These are phyloP conservation scores for Dothistroma septosporum DNA, from an alignment of 2,329 filamentous ascomycete species.

Conservation along the genomic window DNA sequence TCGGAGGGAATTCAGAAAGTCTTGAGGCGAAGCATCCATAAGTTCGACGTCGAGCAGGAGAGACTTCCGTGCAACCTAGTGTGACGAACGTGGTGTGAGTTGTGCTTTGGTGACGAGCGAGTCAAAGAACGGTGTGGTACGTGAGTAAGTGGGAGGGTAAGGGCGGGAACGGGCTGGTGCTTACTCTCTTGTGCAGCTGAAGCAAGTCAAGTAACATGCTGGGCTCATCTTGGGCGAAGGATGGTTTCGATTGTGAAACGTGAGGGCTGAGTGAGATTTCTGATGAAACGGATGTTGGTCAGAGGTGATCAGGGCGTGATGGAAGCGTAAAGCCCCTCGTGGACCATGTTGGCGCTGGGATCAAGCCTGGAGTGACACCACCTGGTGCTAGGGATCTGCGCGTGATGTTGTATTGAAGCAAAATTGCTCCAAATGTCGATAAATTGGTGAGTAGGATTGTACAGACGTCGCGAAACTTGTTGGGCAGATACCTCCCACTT, in stretches of 20 bases:
- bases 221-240: background rate
- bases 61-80: background rate
- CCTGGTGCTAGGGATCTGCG: background rate
- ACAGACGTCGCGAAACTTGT: background rate
- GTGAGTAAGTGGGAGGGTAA: background rate
- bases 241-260: background rate
- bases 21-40: background rate
- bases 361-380: background rate
- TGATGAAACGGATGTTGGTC: background rate
- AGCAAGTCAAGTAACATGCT: conserved; percentile 2
- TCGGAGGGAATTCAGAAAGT: conserved; percentile 1
- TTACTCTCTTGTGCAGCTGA: conserved; percentile 3
- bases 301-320: background rate
- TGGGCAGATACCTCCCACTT: background rate
- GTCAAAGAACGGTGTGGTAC: background rate
- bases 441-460: background rate
- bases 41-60: background rate
- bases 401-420: background rate
- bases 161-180: background rate
- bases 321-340: background rate
- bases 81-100: background rate
- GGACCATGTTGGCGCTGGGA: background rate
- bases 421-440: background rate
- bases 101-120: background rate
- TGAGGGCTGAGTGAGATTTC: background rate